These are phyloP conservation scores for Diphasiastrum complanatum DNA, from an alignment of 83 land plant species.

Conservation along the genomic window DNA sequence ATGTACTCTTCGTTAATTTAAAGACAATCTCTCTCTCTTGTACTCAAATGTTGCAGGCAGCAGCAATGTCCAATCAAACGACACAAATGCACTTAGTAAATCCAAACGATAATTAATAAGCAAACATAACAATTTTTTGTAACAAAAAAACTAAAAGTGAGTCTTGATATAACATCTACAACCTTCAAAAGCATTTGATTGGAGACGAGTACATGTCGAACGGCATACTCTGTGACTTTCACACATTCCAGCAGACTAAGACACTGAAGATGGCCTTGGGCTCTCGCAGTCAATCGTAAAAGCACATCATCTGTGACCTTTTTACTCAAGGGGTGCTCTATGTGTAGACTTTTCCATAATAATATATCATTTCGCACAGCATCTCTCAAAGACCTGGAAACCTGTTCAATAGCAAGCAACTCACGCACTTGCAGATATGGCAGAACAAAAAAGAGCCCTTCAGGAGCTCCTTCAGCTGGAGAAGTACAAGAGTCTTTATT, in stretches of 20 bases:
- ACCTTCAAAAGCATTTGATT: conserved; percentile 43
- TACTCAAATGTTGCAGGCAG: too few species aligned
- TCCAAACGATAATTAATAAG: too few species aligned
- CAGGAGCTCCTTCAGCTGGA: conserved; percentile 34
- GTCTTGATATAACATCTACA: conserved; percentile 26
- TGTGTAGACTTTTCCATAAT: conserved; percentile 39
- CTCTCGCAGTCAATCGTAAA: conserved; percentile 38
- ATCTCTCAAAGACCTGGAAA: conserved; percentile 35
- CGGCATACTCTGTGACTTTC: conserved; percentile 45
- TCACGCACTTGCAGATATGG: conserved; percentile 45
- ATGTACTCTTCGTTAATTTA: too few species aligned
- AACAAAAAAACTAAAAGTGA: too few species aligned
- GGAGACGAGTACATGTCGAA: conserved; percentile 39
- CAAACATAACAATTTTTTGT: too few species aligned
- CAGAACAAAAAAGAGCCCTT: conserved; percentile 42
- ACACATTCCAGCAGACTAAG: conserved; percentile 45
- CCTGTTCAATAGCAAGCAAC: conserved; percentile 44
- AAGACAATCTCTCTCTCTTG: too few species aligned
- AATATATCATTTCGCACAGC: conserved; percentile 43
- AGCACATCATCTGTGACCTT: conserved; percentile 55
- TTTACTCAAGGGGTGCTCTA: conserved; percentile 38
- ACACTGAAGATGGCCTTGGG: conserved; percentile 46
- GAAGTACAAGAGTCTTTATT: too few species aligned
- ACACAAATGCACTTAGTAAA: too few species aligned
- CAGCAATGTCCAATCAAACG: too few species aligned